phyloP scores from a whole-genome alignment of 768 basidiomycete species.

The Suillus variegatus region DNA sequence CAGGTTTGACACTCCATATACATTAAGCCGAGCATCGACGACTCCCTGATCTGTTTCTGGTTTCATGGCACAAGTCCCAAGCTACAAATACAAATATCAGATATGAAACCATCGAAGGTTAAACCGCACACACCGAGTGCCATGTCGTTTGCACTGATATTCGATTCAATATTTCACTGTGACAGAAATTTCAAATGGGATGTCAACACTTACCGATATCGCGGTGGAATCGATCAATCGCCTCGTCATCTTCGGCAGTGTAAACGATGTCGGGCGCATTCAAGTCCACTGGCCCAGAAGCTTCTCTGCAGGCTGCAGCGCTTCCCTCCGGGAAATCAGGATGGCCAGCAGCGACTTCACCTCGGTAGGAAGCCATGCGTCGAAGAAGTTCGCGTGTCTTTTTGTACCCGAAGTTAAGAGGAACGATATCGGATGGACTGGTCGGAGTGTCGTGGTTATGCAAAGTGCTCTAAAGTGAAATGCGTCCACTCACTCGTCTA shows the following conservation, averaged over 20 bases:
- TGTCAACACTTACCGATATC: slow-evolving; percentile 14
- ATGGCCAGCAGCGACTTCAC: slow-evolving; percentile 30
- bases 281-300: slow-evolving; percentile 22
- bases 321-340: slow-evolving; percentile 30
- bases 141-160: slow-evolving; percentile 29
- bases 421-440: slow-evolving; percentile 27
- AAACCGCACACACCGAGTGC: slow-evolving; percentile 29
- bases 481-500: too few relatives aligned
- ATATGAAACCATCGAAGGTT: neutral
- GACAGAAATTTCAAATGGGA: neutral
- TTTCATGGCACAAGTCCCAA: slow-evolving; percentile 72
- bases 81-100: slow-evolving; percentile 30
- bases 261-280: slow-evolving; percentile 30
- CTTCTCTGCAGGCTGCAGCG: slow-evolving; percentile 25
- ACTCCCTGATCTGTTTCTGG: slow-evolving; percentile 59
- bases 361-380: slow-evolving; percentile 45
- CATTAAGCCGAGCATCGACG: slow-evolving; percentile 60
- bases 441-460: neutral
- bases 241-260: slow-evolving; percentile 36
- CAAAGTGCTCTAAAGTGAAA: too few relatives aligned
- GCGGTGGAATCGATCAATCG: slow-evolving; percentile 32
- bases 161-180: neutral
- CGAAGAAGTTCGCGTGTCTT: slow-evolving; percentile 27
- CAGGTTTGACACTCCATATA: slow-evolving; percentile 58
- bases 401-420: slow-evolving; percentile 30